Evolutionary conservation across 345 rosid genomes (phyloP).

Genomic region (Sonneratia alba): DNA sequence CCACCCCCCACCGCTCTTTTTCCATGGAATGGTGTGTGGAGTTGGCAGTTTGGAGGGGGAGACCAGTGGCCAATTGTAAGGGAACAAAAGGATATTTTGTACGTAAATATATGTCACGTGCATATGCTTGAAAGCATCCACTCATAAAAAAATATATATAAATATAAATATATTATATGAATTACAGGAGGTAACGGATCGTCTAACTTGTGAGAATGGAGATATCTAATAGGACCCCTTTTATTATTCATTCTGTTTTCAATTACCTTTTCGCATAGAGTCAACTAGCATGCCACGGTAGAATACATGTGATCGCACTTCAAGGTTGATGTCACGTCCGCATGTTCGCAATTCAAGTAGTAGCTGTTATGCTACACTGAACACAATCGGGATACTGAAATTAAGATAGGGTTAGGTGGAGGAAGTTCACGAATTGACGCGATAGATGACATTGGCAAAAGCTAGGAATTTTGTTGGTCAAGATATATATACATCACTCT

Average conservation of each 20-base stretch:
- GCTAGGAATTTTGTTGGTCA: not conserved
- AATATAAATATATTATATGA: too few species aligned
- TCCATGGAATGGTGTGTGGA: slow-evolving; percentile 33
- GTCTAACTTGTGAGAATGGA: too few species aligned
- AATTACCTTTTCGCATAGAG: not conserved
- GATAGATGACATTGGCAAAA: not conserved
- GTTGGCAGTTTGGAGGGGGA: slow-evolving; percentile 17
- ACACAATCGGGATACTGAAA: not conserved
- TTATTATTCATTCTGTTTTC: too few species aligned
- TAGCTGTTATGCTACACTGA: too few species aligned
- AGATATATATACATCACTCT: not conserved
- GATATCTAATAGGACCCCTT: too few species aligned
- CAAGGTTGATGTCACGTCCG: too few species aligned
- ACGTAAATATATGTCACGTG: slow-evolving; percentile 1
- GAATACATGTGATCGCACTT: too few species aligned
- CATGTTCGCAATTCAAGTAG: too few species aligned
- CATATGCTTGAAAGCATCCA: not conserved
- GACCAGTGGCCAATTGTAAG: slow-evolving; percentile 10
- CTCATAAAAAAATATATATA: not conserved
- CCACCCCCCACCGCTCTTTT: slow-evolving; percentile 10
- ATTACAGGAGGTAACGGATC: too few species aligned
- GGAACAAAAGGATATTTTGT: slow-evolving; percentile 14
- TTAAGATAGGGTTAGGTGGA: not conserved
- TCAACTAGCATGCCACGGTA: not conserved
- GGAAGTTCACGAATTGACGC: not conserved